Base-by-base conservation (phyloP, 1,284 basidiomycete genomes). In the Leucoagaricus sp. region DNA sequence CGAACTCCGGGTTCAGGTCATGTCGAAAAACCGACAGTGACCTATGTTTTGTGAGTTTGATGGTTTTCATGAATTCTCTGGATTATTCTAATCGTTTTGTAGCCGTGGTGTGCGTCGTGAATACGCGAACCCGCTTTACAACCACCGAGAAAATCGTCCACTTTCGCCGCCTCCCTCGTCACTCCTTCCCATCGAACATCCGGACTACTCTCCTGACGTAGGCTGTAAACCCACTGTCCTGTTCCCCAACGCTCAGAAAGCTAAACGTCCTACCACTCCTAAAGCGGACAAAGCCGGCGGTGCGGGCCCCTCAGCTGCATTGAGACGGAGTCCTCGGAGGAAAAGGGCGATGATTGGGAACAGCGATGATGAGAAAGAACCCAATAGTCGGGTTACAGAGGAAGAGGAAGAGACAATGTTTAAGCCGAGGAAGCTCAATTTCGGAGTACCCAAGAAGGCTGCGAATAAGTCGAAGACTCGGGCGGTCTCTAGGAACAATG, bases 21-120 rank as follows among this genome's bases (percentile, higher is more conserved):
- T 26, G 42, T 68, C n/a, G 82, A 84, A 64, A 75, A 73, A 59
- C 80, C 81, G 0, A 81, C 74, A 8, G 64, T 85, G 21, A 76
- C 77, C 44, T 83, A 81, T 63, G 82, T 86, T 56, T 85, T 83
- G 83, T 85, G 66, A 55, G 83, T 79, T n/a, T n/a, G 45, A 50
- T 54, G 26, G n/a, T 45, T 53, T 21, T 0, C 8, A n/a, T 1
- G 21, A 29, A 4, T 19, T 12, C 6, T 17, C 23, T 26, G 23
- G 28, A 29, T 13, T 23, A 17, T 49, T n/a, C 31, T 34, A 8
- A 46, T 26, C 9, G 47, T 49, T 26, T 40, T 51, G 10, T 57
- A 85, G 83, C 72, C 83, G 84, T 40, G 83, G 84, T 49, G 76
- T 79, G 17, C 75, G 75, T 29, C 72, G 76, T 21, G 68, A 69